Evolutionary conservation across 139 green algal genomes (phyloP).

Genomic region (Micromonas pusilla): DNA sequence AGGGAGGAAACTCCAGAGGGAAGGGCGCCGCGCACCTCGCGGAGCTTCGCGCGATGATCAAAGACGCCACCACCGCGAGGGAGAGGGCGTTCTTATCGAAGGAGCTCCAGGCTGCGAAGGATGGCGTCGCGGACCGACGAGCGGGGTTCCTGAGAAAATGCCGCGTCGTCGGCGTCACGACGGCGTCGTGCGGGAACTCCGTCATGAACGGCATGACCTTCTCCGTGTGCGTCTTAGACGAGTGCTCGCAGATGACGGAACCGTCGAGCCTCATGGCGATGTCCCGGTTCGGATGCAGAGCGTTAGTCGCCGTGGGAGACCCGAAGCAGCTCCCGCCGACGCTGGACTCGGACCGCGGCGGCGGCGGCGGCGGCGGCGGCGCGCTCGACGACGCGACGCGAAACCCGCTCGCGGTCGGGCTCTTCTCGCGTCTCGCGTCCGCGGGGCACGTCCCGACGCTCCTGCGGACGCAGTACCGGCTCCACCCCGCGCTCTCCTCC

Average conservation of each 20-base stretch:
- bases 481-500: slow-evolving; percentile 11
- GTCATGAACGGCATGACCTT: slow-evolving; percentile 23
- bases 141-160: neutral
- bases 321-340: slow-evolving; percentile 34
- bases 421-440: slow-evolving; percentile 16
- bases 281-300: neutral
- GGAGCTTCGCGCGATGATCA: slow-evolving; percentile 28
- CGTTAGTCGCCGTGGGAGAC: slow-evolving; percentile 34
- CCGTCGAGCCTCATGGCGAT: slow-evolving; percentile 27
- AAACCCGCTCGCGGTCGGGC: neutral
- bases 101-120: neutral
- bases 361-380: neutral
- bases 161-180: slow-evolving; percentile 31
- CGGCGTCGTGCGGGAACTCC: slow-evolving; percentile 1
- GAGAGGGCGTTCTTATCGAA: neutral
- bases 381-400: neutral
- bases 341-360: slow-evolving; percentile 8
- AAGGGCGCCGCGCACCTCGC: slow-evolving; percentile 3
- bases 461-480: slow-evolving; percentile 28
- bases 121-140: neutral
- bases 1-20: neutral
- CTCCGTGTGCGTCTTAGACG: slow-evolving; percentile 31
- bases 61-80: neutral
- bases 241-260: slow-evolving; percentile 41
- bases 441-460: neutral